These are phyloP conservation scores for Sicyos edulis DNA, from an alignment of 306 rosid species.

Conservation along the genomic window DNA sequence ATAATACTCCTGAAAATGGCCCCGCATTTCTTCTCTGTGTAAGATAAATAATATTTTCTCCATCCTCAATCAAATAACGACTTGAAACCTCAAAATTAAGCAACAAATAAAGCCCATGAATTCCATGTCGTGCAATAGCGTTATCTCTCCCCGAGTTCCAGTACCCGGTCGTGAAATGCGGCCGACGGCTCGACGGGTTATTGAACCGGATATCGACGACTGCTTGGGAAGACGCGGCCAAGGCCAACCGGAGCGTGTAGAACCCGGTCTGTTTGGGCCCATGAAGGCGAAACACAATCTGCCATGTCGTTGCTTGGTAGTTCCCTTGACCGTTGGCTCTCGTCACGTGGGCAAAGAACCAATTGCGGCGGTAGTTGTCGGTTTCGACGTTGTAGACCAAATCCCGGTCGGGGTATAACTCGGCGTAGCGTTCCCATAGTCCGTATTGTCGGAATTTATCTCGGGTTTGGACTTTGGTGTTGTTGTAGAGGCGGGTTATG, in stretches of 20 bases:
- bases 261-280: constrained; percentile 15
- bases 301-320: constrained; percentile 48
- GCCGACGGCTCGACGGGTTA: not conserved
- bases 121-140: constrained; percentile 14
- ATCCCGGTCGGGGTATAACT: constrained; percentile 39
- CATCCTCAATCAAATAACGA: not conserved
- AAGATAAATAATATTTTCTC: not conserved
- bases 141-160: not conserved
- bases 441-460: constrained; percentile 66
- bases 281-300: constrained; percentile 35
- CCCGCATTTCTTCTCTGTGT: not conserved
- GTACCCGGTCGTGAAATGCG: not conserved
- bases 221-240: constrained; percentile 36
- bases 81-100: not conserved
- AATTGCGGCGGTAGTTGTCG: constrained; percentile 28
- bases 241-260: constrained; percentile 52
- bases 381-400: constrained; percentile 38
- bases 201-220: constrained; percentile 11
- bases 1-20: not conserved
- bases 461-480: not conserved
- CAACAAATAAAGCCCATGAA: constrained; percentile 8
- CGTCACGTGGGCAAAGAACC: constrained; percentile 64
- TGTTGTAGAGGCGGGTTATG: constrained; percentile 27
- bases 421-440: constrained; percentile 52
- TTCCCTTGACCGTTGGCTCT: constrained; percentile 21